phyloP scores from a whole-genome alignment of 805 yeast genomes.

The Osmozyma mogii region DNA sequence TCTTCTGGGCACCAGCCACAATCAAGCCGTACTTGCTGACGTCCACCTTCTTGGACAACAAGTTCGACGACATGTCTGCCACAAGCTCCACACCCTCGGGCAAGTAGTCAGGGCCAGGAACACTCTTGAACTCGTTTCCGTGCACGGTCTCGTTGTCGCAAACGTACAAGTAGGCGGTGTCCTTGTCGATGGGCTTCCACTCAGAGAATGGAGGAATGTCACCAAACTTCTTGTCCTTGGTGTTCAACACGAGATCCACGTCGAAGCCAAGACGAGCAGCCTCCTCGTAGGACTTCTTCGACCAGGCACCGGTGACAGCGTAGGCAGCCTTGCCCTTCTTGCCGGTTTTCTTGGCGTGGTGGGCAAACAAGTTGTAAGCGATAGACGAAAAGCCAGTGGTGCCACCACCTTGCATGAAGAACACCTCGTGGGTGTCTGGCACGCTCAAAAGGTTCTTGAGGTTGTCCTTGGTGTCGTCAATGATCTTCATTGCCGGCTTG shows the following conservation, averaged over 20 bases:
- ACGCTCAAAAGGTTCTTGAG: slow-evolving; percentile 57
- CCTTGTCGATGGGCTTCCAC: slow-evolving; percentile 52
- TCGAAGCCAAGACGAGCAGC: slow-evolving; percentile 77
- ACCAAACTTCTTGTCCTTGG: slow-evolving; percentile 55
- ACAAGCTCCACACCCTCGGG: slow-evolving; percentile 68
- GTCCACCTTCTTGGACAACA: slow-evolving; percentile 74
- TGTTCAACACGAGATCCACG: slow-evolving; percentile 58
- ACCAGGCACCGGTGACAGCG: slow-evolving; percentile 91
- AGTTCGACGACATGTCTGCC: slow-evolving; percentile 92
- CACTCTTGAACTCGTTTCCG: slow-evolving; percentile 71
- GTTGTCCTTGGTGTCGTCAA: slow-evolving; percentile 67
- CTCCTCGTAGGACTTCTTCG: slow-evolving; percentile 80
- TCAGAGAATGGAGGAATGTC: slow-evolving; percentile 55
- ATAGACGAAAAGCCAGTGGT: slow-evolving; percentile 90
- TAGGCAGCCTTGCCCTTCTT: slow-evolving; percentile 77
- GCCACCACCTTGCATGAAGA: slow-evolving; percentile 97
- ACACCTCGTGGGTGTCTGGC: slow-evolving; percentile 90
- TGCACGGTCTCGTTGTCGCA: slow-evolving; percentile 98
- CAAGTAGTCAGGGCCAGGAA: slow-evolving; percentile 50
- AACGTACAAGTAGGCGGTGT: slow-evolving; percentile 77
- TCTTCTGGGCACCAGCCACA: slow-evolving; percentile 98
- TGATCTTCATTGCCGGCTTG: slow-evolving; percentile 66
- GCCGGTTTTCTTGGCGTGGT: slow-evolving; percentile 64
- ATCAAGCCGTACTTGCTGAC: slow-evolving; percentile 80
- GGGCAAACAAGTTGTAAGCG: slow-evolving; percentile 74